Conservation (phyloP, 2,329 filamentous ascomycete genomes). For the Piedraia hortae region DNA sequence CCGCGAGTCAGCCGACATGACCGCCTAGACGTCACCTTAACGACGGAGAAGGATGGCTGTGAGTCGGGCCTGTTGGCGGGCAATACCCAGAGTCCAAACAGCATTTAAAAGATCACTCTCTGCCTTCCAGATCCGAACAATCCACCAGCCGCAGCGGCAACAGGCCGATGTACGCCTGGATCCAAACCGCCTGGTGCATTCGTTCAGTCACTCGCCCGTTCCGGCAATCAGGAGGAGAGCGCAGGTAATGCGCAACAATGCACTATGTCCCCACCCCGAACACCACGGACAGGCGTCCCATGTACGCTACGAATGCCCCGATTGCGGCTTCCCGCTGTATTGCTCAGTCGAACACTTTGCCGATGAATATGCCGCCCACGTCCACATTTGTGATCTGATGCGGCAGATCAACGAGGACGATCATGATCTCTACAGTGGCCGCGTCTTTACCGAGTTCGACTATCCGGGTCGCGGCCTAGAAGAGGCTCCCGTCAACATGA, state of each 20-base stretch:
- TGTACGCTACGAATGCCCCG: constrained; percentile 81
- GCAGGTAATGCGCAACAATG: constrained; percentile 76
- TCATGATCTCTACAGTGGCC: constrained; percentile 70
- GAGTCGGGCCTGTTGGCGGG: too few species aligned
- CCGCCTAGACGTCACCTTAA: too few species aligned
- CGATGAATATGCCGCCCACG: constrained; percentile 76
- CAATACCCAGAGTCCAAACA: too few species aligned
- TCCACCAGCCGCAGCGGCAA: too few species aligned
- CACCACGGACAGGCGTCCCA: constrained; percentile 53
- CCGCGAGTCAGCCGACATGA: background rate
- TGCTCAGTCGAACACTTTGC: constrained; percentile 90
- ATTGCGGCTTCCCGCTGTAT: constrained; percentile 81
- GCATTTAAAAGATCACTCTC: too few species aligned
- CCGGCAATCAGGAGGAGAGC: constrained; percentile 68
- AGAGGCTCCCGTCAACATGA: constrained; percentile 85
- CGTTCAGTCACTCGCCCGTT: constrained; percentile 68
- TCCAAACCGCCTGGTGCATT: constrained; percentile 73
- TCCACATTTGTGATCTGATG: constrained; percentile 77
- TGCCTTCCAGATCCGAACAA: too few species aligned
- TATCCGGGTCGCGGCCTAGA: constrained; percentile 77
- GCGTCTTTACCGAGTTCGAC: constrained; percentile 80
- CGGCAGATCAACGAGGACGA: constrained; percentile 94
- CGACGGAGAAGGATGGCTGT: too few species aligned
- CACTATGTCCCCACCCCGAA: constrained; percentile 72
- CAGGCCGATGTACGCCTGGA: constrained; percentile 22